Conservation (phyloP, 345 rosid species). For the Jatropha curcas region DNA sequence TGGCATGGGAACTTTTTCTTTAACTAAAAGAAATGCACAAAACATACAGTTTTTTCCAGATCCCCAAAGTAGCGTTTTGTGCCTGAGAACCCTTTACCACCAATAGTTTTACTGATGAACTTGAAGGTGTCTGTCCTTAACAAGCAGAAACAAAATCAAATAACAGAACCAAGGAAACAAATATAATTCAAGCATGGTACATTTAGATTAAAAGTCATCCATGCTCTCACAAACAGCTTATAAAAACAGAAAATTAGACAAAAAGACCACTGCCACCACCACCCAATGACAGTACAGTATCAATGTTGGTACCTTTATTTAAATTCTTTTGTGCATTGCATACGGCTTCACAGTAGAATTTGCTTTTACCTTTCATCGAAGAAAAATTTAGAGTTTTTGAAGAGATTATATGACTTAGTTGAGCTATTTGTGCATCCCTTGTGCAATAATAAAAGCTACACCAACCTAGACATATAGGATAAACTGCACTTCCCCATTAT, state of each 20-base stretch:
- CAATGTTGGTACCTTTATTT: neutral
- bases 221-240: neutral
- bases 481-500: neutral
- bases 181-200: conserved; percentile 7
- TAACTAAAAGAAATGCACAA: conserved; percentile 9
- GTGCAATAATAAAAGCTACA: neutral
- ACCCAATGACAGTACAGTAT: too few species aligned
- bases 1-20: conserved; percentile 14
- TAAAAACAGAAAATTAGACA: neutral
- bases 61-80: conserved; percentile 94
- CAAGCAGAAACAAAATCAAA: conserved; percentile 24
- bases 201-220: neutral
- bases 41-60: conserved; percentile 79
- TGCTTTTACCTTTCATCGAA: too few species aligned
- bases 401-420: neutral
- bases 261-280: neutral
- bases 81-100: conserved; percentile 75
- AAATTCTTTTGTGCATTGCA: too few species aligned
- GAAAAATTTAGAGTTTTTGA: too few species aligned
- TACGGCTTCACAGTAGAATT: too few species aligned
- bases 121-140: conserved; percentile 71
- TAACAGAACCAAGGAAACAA: conserved; percentile 16
- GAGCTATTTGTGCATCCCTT: conserved; percentile 7
- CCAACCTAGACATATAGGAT: neutral
- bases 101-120: conserved; percentile 73